phyloP scores from a whole-genome alignment of 805 yeast species.

The Candida alai region DNA sequence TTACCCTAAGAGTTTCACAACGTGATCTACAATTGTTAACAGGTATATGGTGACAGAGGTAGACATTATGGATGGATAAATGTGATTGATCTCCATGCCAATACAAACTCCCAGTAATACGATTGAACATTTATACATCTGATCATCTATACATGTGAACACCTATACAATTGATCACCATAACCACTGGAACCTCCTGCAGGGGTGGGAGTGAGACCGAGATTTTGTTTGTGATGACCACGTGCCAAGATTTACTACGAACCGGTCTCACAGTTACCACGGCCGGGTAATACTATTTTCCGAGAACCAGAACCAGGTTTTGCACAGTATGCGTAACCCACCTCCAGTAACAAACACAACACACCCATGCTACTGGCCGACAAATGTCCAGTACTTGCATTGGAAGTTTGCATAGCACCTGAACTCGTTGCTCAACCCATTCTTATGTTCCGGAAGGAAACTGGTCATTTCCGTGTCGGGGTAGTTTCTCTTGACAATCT shows the following conservation, averaged over 20 bases:
- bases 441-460: constrained; percentile 76
- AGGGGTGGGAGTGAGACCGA: no score
- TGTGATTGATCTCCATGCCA: no score
- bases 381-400: constrained; percentile 65
- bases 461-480: constrained; percentile 62
- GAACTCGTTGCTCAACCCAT: constrained; percentile 85
- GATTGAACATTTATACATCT: no score
- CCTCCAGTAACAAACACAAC: background rate
- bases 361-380: constrained; percentile 2
- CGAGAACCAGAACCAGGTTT: background rate
- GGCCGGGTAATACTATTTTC: constrained; percentile 2
- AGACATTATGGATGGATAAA: no score
- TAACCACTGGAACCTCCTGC: no score
- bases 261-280: background rate
- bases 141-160: no score
- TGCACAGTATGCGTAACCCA: no score
- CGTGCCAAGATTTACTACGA: background rate
- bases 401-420: constrained; percentile 80
- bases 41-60: no score
- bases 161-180: no score
- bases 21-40: no score
- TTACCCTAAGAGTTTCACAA: no score
- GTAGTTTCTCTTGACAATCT: constrained; percentile 56
- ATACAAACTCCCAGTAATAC: no score
- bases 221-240: background rate